Percentiles rank a stretch among this genome's conserved stretches.
Evolutionary conservation across 2,329 filamentous ascomycete species (phyloP).

Genomic region (Fusarium mangiferae): DNA sequence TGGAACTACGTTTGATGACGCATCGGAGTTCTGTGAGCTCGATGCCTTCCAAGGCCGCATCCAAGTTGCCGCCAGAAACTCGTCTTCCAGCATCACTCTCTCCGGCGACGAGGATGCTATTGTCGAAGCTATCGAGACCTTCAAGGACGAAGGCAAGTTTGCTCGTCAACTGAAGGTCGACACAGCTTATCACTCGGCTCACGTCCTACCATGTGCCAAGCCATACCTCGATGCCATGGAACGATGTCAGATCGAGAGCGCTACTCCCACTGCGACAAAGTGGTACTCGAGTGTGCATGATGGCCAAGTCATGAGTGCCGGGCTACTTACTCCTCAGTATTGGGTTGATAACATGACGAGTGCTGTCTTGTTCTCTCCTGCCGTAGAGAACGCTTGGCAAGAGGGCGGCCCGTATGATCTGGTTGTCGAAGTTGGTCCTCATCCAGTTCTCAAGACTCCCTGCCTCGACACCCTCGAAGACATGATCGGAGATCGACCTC

Average conservation of each 20-base stretch:
- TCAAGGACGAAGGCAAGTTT: background rate
- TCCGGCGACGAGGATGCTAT: background rate
- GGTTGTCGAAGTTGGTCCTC: constrained; percentile 1
- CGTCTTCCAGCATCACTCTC: background rate
- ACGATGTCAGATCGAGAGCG: background rate
- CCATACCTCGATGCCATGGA: background rate
- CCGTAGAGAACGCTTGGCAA: background rate
- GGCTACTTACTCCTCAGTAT: background rate
- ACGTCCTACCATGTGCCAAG: background rate
- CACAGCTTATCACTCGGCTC: constrained; percentile 6
- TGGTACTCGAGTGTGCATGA: background rate
- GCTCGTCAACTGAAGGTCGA: background rate
- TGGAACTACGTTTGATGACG: background rate
- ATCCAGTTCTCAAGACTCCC: constrained; percentile 2
- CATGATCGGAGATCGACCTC: background rate
- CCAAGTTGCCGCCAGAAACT: background rate
- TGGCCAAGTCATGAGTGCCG: fast-evolving
- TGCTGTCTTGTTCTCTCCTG: background rate
- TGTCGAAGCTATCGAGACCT: fast-evolving
- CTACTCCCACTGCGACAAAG: background rate
- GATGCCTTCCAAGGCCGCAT: background rate
- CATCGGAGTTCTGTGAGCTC: background rate
- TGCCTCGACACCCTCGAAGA: fast-evolving
- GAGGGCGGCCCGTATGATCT: background rate
- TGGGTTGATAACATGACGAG: constrained; percentile 4